Evolutionary conservation across 495 filamentous ascomycete species (phyloP).

Genomic region (Paragyromitra xinjiangensis): DNA sequence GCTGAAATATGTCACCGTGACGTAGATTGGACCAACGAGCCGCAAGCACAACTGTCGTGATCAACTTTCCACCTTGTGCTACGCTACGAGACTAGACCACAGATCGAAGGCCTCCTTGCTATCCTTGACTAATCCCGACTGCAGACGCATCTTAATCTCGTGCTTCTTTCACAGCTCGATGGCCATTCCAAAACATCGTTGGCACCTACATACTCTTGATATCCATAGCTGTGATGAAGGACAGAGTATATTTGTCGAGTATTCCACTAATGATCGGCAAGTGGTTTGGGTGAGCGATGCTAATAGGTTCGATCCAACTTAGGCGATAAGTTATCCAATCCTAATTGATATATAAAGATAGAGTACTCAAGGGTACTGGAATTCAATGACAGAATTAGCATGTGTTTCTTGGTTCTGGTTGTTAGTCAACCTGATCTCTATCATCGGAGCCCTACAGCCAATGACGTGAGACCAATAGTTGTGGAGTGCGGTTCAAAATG

Average conservation of each 20-base stretch:
- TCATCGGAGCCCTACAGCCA: constrained; percentile 1
- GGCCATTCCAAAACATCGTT: not conserved
- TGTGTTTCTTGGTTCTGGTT: constrained; percentile 21
- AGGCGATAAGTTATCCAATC: not conserved
- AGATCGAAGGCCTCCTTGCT: not conserved
- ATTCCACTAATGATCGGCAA: no score
- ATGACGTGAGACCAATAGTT: constrained; percentile 10
- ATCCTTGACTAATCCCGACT: not conserved
- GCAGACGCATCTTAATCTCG: not conserved
- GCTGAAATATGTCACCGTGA: not conserved
- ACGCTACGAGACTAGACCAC: not conserved
- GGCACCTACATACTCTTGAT: not conserved
- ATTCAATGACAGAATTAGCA: constrained; percentile 10
- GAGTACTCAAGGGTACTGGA: not conserved
- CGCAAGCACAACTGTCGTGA: not conserved
- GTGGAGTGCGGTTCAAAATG: not conserved
- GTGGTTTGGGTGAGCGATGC: no score
- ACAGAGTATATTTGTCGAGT: no score
- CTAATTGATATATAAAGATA: no score
- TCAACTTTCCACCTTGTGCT: not conserved
- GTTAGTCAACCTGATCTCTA: not conserved
- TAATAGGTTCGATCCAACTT: constrained; percentile 14
- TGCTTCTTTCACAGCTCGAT: not conserved
- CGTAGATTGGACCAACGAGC: not conserved
- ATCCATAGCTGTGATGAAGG: no score